Conservation (phyloP, 2,329 filamentous ascomycete genomes). For the Pyrenophora tritici-repentis region DNA sequence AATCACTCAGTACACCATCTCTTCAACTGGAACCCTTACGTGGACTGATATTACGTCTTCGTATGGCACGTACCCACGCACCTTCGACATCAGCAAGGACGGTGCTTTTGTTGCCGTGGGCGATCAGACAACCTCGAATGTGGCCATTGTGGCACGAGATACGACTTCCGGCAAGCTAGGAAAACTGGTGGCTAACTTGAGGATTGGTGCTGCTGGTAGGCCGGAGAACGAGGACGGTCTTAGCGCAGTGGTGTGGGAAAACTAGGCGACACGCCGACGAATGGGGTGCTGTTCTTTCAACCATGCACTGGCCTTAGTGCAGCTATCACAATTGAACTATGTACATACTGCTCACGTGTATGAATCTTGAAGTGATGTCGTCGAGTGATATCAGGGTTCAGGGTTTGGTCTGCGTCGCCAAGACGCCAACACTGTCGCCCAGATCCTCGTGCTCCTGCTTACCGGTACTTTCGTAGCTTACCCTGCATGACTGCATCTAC, state of each 20-base stretch:
- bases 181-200: constrained; percentile 29
- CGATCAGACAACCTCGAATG: constrained; percentile 40
- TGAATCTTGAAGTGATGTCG: neutral
- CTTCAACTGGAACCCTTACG: constrained; percentile 30
- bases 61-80: constrained; percentile 42
- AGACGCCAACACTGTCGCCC: constrained; percentile 7
- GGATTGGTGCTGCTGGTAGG: constrained; percentile 31
- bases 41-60: constrained; percentile 39
- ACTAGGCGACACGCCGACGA: constrained; percentile 19
- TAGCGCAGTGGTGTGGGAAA: constrained; percentile 43
- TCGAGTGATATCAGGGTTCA: neutral
- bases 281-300: neutral
- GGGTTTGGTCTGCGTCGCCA: constrained; percentile 1
- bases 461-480: neutral
- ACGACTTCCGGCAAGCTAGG: constrained; percentile 34
- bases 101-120: constrained; percentile 40
- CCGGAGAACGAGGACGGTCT: constrained; percentile 42
- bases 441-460: neutral
- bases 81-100: constrained; percentile 43
- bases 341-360: neutral
- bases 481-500: too few species aligned
- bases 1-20: constrained; percentile 42
- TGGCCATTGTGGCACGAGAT: constrained; percentile 40
- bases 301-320: neutral
- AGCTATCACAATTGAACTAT: neutral